Evolutionary conservation across 331 rosid genomes (phyloP), one percentile per base, ranked within the genome.

Genomic region (Malus hybrid): DNA sequence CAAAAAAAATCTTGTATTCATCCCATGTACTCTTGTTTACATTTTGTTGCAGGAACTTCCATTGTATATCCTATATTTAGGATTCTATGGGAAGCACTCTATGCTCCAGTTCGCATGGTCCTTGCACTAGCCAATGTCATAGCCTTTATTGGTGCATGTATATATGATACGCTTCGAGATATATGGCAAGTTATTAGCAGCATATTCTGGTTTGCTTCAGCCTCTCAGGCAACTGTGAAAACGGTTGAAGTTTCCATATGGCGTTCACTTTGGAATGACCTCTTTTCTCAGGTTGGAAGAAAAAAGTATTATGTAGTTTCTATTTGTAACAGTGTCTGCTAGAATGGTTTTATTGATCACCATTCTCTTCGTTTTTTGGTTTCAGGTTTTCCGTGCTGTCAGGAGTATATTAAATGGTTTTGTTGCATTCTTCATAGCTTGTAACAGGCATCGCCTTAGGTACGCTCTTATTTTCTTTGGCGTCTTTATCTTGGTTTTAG

Each of bases 401-500:
- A 89, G 88, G 88, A 88, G 92, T 83, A 94, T 94, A 84, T 71
- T 94, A 59, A 85, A 88, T 68, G 99, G 97, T 36, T 83, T 94
- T 79, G 93, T 80, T 80, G 96, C 96, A 29, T 94, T 94, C 80
- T 89, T 94, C 65, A 39, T 93, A 52, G 92, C 99, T 71, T 94
- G 99, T 88, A 94, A 94, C 76, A 82, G 97, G 88, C 99, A 94
- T 89, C 91, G 97, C 28, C 96, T 94, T 56, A 94, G 99, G 99
- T 92, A 76, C 75, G 72, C 71, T 78, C 55, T 66, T 32, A 27
- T 57, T 65, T 54, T 10, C 39, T 61, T 67, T 15, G 20, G 29
- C 39, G 14, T 50, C 29, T 1, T 8, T 15, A 33, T 28, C 27
- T 44, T 31, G 48, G 11, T 36, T 9, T 39, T 34, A 20, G 9